Evolutionary conservation across 2,329 filamentous ascomycete species (phyloP).

Genomic region (Fusarium vanettenii): DNA sequence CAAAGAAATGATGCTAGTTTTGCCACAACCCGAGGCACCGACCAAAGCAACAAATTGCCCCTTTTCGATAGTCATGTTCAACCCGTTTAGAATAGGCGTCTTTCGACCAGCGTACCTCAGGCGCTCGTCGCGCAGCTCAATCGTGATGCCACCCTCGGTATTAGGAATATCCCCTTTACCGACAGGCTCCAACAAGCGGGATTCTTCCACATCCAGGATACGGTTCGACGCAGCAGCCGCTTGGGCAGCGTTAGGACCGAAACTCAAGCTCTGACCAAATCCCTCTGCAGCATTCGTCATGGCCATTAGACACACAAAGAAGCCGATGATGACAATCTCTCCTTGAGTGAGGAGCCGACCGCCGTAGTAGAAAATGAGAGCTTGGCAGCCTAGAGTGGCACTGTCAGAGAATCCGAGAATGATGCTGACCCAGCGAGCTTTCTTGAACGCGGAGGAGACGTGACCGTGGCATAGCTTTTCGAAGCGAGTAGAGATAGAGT

Average conservation of each 20-base stretch:
- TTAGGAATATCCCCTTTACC: conserved; percentile 55
- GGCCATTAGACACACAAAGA: conserved; percentile 72
- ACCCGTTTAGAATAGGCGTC: conserved; percentile 66
- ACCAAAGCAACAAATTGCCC: conserved; percentile 79
- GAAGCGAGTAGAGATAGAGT: conserved; percentile 72
- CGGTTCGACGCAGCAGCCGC: conserved; percentile 69
- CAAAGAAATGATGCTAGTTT: conserved; percentile 76
- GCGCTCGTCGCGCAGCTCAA: conserved; percentile 67
- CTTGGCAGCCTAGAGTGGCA: conserved; percentile 70
- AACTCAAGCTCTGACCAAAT: conserved; percentile 61
- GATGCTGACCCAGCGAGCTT: conserved; percentile 70
- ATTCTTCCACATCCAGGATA: conserved; percentile 64
- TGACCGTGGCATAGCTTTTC: conserved; percentile 68
- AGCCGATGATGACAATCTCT: conserved; percentile 60
- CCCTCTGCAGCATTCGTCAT: conserved; percentile 69
- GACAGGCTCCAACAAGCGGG: conserved; percentile 44
- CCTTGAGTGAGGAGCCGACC: conserved; percentile 65
- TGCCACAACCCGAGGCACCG: conserved; percentile 77
- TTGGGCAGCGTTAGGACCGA: conserved; percentile 72
- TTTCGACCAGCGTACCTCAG: conserved; percentile 71
- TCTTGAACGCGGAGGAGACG: conserved; percentile 67
- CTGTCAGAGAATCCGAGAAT: conserved; percentile 78
- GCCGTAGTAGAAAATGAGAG: conserved; percentile 75
- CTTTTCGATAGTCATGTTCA: conserved; percentile 73
- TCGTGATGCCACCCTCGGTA: conserved; percentile 61